These are phyloP conservation scores for Stagonosporopsis vannaccii DNA, from an alignment of 2,329 filamentous ascomycete species.

Conservation along the genomic window DNA sequence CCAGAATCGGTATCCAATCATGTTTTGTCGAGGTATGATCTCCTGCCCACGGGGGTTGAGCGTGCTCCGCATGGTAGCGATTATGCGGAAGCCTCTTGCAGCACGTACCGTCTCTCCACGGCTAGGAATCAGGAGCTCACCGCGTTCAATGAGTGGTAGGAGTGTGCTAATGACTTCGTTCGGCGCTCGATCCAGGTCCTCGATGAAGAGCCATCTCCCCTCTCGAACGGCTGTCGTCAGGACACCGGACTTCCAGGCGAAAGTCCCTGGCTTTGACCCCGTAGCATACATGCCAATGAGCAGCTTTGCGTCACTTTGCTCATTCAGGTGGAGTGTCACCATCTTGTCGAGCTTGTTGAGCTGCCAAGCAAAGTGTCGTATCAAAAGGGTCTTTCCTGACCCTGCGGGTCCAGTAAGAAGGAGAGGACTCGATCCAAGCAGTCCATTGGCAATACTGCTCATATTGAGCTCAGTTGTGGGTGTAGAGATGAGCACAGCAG, in stretches of 20 bases:
- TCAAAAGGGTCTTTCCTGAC: constrained; percentile 86
- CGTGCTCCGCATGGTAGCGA: constrained; percentile 85
- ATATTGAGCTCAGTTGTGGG: constrained; percentile 77
- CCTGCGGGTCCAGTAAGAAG: constrained; percentile 84
- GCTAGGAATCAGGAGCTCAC: constrained; percentile 89
- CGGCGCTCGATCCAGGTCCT: constrained; percentile 93
- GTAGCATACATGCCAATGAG: constrained; percentile 94
- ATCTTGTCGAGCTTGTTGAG: constrained; percentile 82
- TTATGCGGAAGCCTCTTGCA: constrained; percentile 83
- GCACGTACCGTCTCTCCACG: constrained; percentile 86
- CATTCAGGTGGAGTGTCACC: constrained; percentile 95
- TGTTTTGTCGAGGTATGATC: constrained; percentile 70
- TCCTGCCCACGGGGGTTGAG: constrained; percentile 72
- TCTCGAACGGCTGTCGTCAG: constrained; percentile 92
- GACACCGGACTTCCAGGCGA: constrained; percentile 90
- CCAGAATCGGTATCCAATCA: constrained; percentile 90
- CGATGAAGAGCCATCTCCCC: constrained; percentile 95
- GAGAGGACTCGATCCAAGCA: constrained; percentile 75
- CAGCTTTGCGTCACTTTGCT: constrained; percentile 97
- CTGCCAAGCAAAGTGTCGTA: constrained; percentile 80
- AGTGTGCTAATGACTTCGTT: constrained; percentile 94
- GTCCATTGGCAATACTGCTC: constrained; percentile 68
- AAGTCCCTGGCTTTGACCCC: constrained; percentile 84
- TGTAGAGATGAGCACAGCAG: constrained; percentile 64
- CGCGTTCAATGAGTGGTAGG: constrained; percentile 87